Percentiles rank a stretch among this genome's conserved stretches.
phyloP scores from a whole-genome alignment of 2,329 filamentous ascomycete species.

The Ceratocystis diversiconidia region DNA sequence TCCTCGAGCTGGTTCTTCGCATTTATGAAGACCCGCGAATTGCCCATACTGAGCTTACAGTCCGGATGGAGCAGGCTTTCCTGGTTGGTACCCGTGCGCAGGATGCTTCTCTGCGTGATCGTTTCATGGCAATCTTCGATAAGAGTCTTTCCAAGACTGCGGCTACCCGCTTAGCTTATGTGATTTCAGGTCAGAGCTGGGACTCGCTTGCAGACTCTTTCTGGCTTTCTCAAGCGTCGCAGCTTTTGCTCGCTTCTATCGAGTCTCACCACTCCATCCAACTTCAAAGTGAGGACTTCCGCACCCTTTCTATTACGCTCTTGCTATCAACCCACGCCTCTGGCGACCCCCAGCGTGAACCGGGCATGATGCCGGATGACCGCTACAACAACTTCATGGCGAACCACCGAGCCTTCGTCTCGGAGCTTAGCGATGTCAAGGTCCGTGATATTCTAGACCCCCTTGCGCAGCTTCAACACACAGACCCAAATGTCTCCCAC shows the following conservation, averaged over 20 bases:
- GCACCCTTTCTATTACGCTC: slow-evolving; percentile 56
- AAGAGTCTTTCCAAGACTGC: slow-evolving; percentile 86
- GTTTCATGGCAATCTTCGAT: slow-evolving; percentile 94
- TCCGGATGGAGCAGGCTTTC: slow-evolving; percentile 96
- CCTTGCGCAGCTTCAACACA: slow-evolving; percentile 80
- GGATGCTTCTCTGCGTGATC: slow-evolving; percentile 91
- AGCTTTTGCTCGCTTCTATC: slow-evolving; percentile 78
- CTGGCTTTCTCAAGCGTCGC: slow-evolving; percentile 91
- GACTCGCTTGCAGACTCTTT: slow-evolving; percentile 88
- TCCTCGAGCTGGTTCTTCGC: slow-evolving; percentile 86
- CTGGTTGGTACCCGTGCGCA: slow-evolving; percentile 84
- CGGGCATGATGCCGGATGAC: slow-evolving; percentile 63
- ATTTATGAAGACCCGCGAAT: slow-evolving; percentile 98
- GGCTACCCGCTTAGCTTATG: slow-evolving; percentile 75
- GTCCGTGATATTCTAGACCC: slow-evolving; percentile 82
- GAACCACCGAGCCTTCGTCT: slow-evolving; percentile 68
- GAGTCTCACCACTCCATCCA: slow-evolving; percentile 70
- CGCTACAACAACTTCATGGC: slow-evolving; percentile 67
- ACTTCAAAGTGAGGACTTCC: slow-evolving; percentile 74
- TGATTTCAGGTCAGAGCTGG: slow-evolving; percentile 90
- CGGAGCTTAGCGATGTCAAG: slow-evolving; percentile 72
- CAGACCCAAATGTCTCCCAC: slow-evolving; percentile 67
- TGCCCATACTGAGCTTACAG: slow-evolving; percentile 84
- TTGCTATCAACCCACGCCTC: slow-evolving; percentile 60
- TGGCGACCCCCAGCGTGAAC: slow-evolving; percentile 41